phyloP scores from a whole-genome alignment of 305 asterid genomes.

The Withania somnifera region DNA sequence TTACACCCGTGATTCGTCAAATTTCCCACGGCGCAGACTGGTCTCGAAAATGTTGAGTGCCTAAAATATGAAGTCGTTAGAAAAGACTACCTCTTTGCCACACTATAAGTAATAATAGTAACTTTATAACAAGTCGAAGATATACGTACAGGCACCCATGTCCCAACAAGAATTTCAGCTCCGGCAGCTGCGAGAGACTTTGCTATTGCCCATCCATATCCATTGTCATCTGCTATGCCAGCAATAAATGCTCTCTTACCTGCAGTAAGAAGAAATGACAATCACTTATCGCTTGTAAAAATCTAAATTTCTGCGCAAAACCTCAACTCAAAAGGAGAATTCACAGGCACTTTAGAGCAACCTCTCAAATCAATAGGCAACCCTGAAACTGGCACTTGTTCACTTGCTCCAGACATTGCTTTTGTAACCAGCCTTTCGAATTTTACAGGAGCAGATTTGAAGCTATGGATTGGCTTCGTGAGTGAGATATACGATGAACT shows the following conservation, averaged over 20 bases:
- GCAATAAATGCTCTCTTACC: slow-evolving; percentile 98
- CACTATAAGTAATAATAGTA: background rate
- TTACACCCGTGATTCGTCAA: slow-evolving; percentile 89
- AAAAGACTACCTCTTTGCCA: background rate
- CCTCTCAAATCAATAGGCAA: slow-evolving; percentile 88
- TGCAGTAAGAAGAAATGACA: slow-evolving; percentile 18
- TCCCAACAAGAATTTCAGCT: slow-evolving; percentile 98
- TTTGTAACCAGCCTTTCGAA: slow-evolving; percentile 34
- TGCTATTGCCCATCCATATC: slow-evolving; percentile 99
- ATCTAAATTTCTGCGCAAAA: background rate
- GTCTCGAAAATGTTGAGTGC: slow-evolving; percentile 90
- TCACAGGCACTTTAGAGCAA: background rate
- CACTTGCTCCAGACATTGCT: slow-evolving; percentile 59
- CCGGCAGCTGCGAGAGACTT: slow-evolving; percentile 99
- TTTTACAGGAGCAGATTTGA: slow-evolving; percentile 10
- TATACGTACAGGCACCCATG: slow-evolving; percentile 96
- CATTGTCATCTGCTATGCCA: slow-evolving; percentile 95
- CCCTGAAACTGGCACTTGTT: slow-evolving; percentile 56
- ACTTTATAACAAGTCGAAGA: background rate
- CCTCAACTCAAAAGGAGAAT: background rate
- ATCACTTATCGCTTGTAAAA: background rate
- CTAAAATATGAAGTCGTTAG: slow-evolving; percentile 20
- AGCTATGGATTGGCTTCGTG: slow-evolving; percentile 20
- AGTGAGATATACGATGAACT: slow-evolving; percentile 37
- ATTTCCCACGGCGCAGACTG: slow-evolving; percentile 90